Evolutionary conservation across 116 monocot species (phyloP), one percentile per base, ranked within the genome.

Genomic region (Posidonia oceanica): DNA sequence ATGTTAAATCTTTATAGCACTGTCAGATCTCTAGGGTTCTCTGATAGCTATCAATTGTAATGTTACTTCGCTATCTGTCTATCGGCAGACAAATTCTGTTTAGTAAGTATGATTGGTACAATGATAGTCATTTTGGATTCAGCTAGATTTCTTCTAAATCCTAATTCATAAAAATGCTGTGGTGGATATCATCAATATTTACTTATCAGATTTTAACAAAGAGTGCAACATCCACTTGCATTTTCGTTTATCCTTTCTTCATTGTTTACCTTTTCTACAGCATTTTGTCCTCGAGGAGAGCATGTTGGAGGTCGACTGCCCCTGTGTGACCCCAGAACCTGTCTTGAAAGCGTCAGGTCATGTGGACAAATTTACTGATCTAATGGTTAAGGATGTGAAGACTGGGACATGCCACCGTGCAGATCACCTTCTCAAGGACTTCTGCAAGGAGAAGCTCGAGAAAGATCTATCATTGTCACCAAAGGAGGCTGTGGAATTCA

Each of bases 361-460:
- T 54, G 95, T 91, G 17, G 95, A 95, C 0, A 95, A 88, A 67
- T 95, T 91, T 71, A 95, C 95, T 14, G 95, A 95, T 68, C 70
- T 95, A 3, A 95, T 95, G 95, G 95, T 95, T 40, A 91, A 91
- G 76, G 95, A 95, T 75, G 95, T 88, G 77, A 88, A 88, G 69
- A 91, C 88, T 18, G 91, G 91, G 3, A 84, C 68, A 0, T 95
- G 95, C 72, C 90, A 88, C 69, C 84, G 95, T 44, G 95, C 95
- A 3, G 95, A 95, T 67, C 95, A 95, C 59, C 77, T 95, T 68
- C 76, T 95, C 36, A 91, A 95, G 65, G 95, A 95, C 64, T 85
- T 70, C 59, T 95, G 95, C 82, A 88, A 91, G 76, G 95, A 88
- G 56, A 88, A 88, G 81, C 77, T 95, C 14, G 88, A 95, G 80